Percentiles rank a stretch among this genome's conserved stretches.
Evolutionary conservation across 2,329 filamentous ascomycete genomes (phyloP).

Genomic region (Aureobasidium sp.): DNA sequence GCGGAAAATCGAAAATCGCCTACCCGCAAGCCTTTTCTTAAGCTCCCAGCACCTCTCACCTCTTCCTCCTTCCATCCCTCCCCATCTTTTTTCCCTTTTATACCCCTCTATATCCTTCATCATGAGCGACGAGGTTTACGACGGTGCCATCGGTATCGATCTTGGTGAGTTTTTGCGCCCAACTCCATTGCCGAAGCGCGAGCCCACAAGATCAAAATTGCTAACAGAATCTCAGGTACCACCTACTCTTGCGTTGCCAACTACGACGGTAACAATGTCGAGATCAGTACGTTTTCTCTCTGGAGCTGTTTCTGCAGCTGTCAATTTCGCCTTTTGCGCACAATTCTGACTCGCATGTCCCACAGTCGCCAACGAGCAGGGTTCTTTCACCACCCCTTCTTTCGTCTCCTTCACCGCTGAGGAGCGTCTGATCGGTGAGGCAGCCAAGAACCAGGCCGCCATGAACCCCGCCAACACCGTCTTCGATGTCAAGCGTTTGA

Average conservation of each 20-base stretch:
- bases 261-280: constrained; percentile 98
- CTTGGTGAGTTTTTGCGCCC: constrained; percentile 61
- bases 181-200: constrained; percentile 7
- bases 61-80: constrained; percentile 13
- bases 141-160: constrained; percentile 99
- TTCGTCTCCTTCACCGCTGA: constrained; percentile 99
- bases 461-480: constrained; percentile 99
- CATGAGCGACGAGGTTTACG: constrained; percentile 93
- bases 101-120: constrained; percentile 33
- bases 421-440: constrained; percentile 98
- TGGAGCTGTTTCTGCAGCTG: background rate
- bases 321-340: background rate
- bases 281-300: constrained; percentile 65
- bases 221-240: constrained; percentile 57
- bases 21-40: constrained; percentile 13
- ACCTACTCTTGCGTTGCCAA: constrained; percentile 99
- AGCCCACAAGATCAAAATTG: constrained; percentile 8
- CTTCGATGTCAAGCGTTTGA: constrained; percentile 99
- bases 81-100: constrained; percentile 12
- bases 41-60: constrained; percentile 9
- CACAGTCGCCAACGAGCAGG: constrained; percentile 94
- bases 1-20: constrained; percentile 11
- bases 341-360: constrained; percentile 14
- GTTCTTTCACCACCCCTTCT: constrained; percentile 95
- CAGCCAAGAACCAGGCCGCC: constrained; percentile 99